Evolutionary conservation across 2,329 filamentous ascomycete species (phyloP).

Genomic region (Neonectria magnoliae): DNA sequence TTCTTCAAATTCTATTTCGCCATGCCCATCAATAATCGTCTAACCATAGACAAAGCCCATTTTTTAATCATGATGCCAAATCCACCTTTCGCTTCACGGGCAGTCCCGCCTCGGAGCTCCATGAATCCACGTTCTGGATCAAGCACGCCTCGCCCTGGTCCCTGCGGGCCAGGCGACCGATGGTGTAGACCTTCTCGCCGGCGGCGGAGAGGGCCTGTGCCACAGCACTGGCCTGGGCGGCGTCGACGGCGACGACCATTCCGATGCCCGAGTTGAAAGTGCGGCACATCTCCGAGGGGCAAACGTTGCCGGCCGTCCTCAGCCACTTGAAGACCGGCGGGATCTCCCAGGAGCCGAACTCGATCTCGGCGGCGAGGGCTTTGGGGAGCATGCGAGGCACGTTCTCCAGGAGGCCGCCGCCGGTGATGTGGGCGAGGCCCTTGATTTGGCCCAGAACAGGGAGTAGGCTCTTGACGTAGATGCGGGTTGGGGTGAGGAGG

Average conservation of each 20-base stretch:
- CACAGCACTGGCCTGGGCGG: constrained; percentile 70
- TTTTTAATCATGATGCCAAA: constrained; percentile 30
- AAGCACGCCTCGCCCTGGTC: constrained; percentile 51
- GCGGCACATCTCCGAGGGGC: constrained; percentile 81
- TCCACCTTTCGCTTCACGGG: constrained; percentile 41
- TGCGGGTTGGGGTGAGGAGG: constrained; percentile 88
- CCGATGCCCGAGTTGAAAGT: constrained; percentile 96
- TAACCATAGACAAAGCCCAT: background rate
- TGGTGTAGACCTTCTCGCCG: constrained; percentile 76
- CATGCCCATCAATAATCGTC: background rate
- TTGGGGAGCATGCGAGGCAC: constrained; percentile 91
- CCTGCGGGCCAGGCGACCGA: constrained; percentile 76
- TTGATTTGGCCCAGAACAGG: constrained; percentile 77
- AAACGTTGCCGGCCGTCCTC: constrained; percentile 76
- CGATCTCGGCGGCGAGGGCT: constrained; percentile 81
- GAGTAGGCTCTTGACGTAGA: constrained; percentile 89
- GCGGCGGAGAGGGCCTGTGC: constrained; percentile 67
- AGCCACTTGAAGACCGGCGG: constrained; percentile 90
- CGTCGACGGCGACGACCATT: constrained; percentile 87
- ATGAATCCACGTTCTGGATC: constrained; percentile 48
- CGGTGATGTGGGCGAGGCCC: constrained; percentile 96
- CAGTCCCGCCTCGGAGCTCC: constrained; percentile 40
- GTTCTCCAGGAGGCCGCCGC: constrained; percentile 92
- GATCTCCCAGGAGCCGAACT: constrained; percentile 78
- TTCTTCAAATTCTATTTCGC: constrained; percentile 9